Percentiles rank a stretch among this genome's conserved stretches.
phyloP scores from a whole-genome alignment of 2,329 filamentous ascomycete genomes.

The Sporothrix globosa region DNA sequence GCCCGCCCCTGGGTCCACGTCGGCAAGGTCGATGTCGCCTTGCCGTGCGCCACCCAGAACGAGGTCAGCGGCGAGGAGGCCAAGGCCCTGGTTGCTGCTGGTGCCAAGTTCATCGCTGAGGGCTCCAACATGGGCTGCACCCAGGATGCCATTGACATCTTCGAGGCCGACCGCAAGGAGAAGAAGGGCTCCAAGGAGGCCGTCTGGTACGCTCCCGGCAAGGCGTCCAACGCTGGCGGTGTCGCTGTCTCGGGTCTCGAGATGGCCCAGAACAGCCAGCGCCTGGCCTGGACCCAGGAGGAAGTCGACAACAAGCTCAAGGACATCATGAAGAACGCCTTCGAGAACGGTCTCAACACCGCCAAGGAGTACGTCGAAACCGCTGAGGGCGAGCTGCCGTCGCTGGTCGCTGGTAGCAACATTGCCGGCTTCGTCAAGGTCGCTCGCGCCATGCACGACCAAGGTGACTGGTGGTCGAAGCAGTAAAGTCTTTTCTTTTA shows the following conservation, averaged over 20 bases:
- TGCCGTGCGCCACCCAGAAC: slow-evolving; percentile 95
- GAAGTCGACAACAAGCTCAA: slow-evolving; percentile 91
- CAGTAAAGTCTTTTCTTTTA: slow-evolving; percentile 29
- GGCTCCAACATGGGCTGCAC: slow-evolving; percentile 99
- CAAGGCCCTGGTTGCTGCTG: slow-evolving; percentile 73
- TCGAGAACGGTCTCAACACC: slow-evolving; percentile 84
- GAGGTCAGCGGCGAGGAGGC: slow-evolving; percentile 94
- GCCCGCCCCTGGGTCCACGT: slow-evolving; percentile 91
- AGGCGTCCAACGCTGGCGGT: slow-evolving; percentile 96
- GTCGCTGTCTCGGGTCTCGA: slow-evolving; percentile 96
- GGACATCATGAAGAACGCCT: slow-evolving; percentile 92
- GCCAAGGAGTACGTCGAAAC: slow-evolving; percentile 84
- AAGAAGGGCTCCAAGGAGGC: slow-evolving; percentile 61
- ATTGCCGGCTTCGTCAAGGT: slow-evolving; percentile 99
- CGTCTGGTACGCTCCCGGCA: slow-evolving; percentile 96
- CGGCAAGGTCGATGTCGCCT: slow-evolving; percentile 84
- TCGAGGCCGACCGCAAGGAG: slow-evolving; percentile 76
- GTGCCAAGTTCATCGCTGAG: slow-evolving; percentile 86
- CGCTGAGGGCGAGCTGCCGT: slow-evolving; percentile 81
- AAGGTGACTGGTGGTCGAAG: slow-evolving; percentile 84
- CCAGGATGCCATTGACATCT: slow-evolving; percentile 89
- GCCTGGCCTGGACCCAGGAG: slow-evolving; percentile 82
- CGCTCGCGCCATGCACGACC: slow-evolving; percentile 88
- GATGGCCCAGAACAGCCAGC: slow-evolving; percentile 96
- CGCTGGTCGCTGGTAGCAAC: slow-evolving; percentile 89